Base-by-base conservation (phyloP, 2,329 filamentous ascomycete species). In the Tolypocladium nubicola region DNA sequence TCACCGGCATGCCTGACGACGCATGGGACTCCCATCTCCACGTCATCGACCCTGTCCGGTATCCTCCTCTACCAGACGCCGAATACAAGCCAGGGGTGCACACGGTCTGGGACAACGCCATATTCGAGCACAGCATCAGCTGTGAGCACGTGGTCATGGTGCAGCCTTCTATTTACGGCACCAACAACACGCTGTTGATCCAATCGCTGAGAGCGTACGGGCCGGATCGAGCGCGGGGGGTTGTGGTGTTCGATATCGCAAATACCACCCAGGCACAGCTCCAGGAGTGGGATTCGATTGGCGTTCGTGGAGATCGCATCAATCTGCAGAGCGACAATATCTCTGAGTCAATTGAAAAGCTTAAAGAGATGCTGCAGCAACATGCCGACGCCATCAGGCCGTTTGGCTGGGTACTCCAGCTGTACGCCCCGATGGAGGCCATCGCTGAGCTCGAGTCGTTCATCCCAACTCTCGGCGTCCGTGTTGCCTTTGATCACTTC, bases 11-110 rank as follows among this genome's bases (percentile, higher is more conserved):
- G 4, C 56, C 56, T 3, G 19, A 6, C 30, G 50, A 21, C 11
- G 39, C 56, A 9, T 57, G 56, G 50, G 56, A 57, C 52, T 57
- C 56, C 23, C 56, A 57, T 33, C 4, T 57, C 23, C 56, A 57
- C 41, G 37, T 57, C 40, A 40, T 41, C 1, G 56, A 57, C 41
- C 50, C 56, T 14, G 50, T 35, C 3, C 52, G 56, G 7, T 57
- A 47, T 30, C 56, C 56, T 2, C 35, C 43, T 7, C 4, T 39
- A 11, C 40, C 50, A 11, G 52, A 35, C 10, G 50, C 56, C 4
- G 39, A 23, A 52, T 57, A 57, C 39, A 35, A 33, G 39, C 50
- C 50, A 3, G 41, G 56, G 33, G 33, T 47, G 4, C 19, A 57
- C 50, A 57, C 50, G 6, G 35, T 54, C 33, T 40, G 41, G 50